Evolutionary conservation across 768 basidiomycete genomes (phyloP), one percentile per base, ranked within the genome.

Genomic region (Nidularia sp.): DNA sequence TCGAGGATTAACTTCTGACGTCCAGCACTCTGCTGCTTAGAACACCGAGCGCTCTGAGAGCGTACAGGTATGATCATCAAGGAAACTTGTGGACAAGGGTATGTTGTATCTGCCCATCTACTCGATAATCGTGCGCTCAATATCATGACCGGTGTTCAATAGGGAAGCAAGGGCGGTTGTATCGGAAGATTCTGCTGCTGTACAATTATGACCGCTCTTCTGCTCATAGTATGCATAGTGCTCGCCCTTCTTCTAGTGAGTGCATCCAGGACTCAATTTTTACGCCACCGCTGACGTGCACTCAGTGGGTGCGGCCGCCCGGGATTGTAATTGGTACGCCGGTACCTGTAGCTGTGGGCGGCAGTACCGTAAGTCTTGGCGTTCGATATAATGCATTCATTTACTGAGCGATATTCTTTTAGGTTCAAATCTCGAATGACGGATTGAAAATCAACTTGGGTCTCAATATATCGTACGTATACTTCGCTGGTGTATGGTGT

Each of bases 231-330:
- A 50, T 78, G 82, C 69, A 81, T 91, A 49, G 55, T 86, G 9
- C 73, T 92, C 31, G 68, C 85, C 0, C 73, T 93, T 44, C 80
- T 79, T 10, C 60, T 92, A 70, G 91, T 92, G 60, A 64, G 82
- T 67, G 25, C 29, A 3, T 8, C 8, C 9, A 34, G 6, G 6
- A 41, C 5, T 9, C 34, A 39, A 25, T 2, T 33, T 32, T 49
- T 31, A 53, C 10, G 39, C 10, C 12, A 22, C 4, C 50, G 49
- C 51, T 50, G 36, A 54, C 42, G 2, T 36, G 31, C 31, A 25
- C 44, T 22, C 47, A 93, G 90, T 93, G 86, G 86, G 76, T 87
- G 47, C 79, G 83, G 32, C 90, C 90, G 22, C 91, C 90, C 1
- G 76, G 82, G 54, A 70, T 93, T 47, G 62, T 63, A 25, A 72